Conservation (phyloP, 768 basidiomycete genomes). For the Phaeolepiota aurea region DNA sequence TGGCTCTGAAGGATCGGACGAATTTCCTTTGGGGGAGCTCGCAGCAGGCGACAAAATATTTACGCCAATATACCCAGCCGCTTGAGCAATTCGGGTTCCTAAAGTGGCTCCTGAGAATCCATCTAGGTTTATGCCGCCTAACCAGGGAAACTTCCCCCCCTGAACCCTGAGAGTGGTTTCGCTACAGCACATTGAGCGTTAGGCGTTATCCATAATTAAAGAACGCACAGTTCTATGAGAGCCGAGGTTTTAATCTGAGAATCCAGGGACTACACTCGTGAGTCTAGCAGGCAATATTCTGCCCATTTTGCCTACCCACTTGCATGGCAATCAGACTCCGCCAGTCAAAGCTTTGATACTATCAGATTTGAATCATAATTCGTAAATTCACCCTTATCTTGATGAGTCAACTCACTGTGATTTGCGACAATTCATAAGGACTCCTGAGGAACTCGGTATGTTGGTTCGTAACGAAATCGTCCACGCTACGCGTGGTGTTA, state of each 20-base stretch:
- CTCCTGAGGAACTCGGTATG: slow-evolving; percentile 49
- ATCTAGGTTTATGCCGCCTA: slow-evolving; percentile 57
- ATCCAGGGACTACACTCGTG: slow-evolving; percentile 37
- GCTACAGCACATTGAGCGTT: neutral
- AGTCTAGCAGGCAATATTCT: neutral
- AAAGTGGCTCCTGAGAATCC: slow-evolving; percentile 55
- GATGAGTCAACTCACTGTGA: slow-evolving; percentile 40
- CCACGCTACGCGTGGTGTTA: slow-evolving; percentile 41
- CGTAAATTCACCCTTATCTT: neutral
- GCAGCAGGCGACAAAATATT: slow-evolving; percentile 60
- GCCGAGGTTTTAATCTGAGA: slow-evolving; percentile 52
- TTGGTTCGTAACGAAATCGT: slow-evolving; percentile 57
- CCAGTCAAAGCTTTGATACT: slow-evolving; percentile 86
- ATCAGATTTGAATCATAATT: slow-evolving; percentile 1
- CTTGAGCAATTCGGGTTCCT: slow-evolving; percentile 55
- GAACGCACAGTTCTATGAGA: slow-evolving; percentile 51
- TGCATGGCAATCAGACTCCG: slow-evolving; percentile 68
- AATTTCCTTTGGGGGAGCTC: slow-evolving; percentile 26
- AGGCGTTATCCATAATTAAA: neutral
- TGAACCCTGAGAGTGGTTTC: slow-evolving; percentile 29
- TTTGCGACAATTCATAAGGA: slow-evolving; percentile 46
- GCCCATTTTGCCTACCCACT: slow-evolving; percentile 18
- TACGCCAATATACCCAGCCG: slow-evolving; percentile 56
- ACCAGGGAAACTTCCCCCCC: slow-evolving; percentile 51
- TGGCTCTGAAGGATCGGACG: slow-evolving; percentile 30